phyloP scores from a whole-genome alignment of 2,329 filamentous ascomycete genomes.

The Leptodontidium sp. region DNA sequence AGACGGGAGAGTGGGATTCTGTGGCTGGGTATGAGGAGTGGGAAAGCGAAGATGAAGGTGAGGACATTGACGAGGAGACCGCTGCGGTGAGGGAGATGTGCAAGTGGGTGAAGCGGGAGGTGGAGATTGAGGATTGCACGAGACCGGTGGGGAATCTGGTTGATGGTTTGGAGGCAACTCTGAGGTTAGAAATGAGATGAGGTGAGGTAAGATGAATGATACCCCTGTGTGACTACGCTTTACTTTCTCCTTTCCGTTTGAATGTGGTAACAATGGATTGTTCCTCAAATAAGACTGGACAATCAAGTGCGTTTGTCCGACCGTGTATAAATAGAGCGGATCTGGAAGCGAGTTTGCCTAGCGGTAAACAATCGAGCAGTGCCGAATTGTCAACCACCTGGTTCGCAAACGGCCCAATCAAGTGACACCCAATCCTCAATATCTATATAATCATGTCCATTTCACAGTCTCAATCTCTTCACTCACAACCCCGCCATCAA shows the following conservation, averaged over 20 bases:
- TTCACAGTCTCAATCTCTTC: neutral
- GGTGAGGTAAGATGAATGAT: slow-evolving; percentile 33
- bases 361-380: neutral
- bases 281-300: neutral
- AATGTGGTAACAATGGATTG: neutral
- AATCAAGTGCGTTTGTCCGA: slow-evolving; percentile 8
- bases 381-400: neutral
- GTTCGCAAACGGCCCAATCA: slow-evolving; percentile 9
- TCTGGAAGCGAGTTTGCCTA: slow-evolving; percentile 15
- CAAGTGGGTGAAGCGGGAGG: slow-evolving; percentile 78
- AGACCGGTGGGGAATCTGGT: slow-evolving; percentile 85
- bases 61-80: slow-evolving; percentile 46
- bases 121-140: slow-evolving; percentile 81
- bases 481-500: neutral
- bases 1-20: slow-evolving; percentile 91
- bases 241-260: neutral
- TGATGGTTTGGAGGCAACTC: slow-evolving; percentile 73
- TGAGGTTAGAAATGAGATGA: slow-evolving; percentile 74
- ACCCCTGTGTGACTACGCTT: slow-evolving; percentile 18
- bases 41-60: slow-evolving; percentile 60
- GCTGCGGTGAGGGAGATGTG: slow-evolving; percentile 49
- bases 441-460: neutral
- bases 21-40: slow-evolving; percentile 70
- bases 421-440: neutral
- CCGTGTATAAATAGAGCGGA: neutral